Conservation (phyloP, 805 yeast species). For the Metschnikowia sp. region DNA sequence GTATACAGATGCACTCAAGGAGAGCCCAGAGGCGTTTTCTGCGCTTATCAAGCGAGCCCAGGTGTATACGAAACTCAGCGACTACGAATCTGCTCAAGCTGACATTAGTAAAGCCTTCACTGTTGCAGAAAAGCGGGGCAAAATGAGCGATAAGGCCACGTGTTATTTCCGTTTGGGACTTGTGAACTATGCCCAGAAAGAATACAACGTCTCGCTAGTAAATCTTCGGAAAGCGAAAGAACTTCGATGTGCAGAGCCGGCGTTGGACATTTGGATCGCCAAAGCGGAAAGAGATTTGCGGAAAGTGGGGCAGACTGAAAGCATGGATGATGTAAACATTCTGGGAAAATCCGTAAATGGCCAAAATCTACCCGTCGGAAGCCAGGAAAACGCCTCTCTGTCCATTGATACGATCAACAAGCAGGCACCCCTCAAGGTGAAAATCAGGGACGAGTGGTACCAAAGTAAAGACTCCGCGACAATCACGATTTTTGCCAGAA, state of each 20-base stretch:
- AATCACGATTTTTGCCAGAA: slow-evolving; percentile 68
- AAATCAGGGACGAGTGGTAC: slow-evolving; percentile 47
- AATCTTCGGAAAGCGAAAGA: slow-evolving; percentile 42
- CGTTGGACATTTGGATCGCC: slow-evolving; percentile 46
- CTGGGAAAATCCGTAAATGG: too few species aligned
- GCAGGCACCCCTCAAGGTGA: slow-evolving; percentile 37
- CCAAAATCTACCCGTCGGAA: not conserved
- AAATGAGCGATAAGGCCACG: slow-evolving; percentile 43
- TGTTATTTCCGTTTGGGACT: slow-evolving; percentile 50
- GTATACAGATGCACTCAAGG: slow-evolving; percentile 38
- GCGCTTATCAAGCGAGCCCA: slow-evolving; percentile 50
- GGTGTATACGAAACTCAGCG: slow-evolving; percentile 44
- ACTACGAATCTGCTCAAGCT: slow-evolving; percentile 46
- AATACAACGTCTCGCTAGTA: slow-evolving; percentile 37
- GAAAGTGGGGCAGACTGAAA: slow-evolving; percentile 12
- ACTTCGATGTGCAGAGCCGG: slow-evolving; percentile 42
- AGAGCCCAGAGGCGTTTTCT: slow-evolving; percentile 43
- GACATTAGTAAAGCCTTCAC: slow-evolving; percentile 45
- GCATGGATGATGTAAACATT: not conserved
- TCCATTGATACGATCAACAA: slow-evolving; percentile 32
- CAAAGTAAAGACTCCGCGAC: slow-evolving; percentile 59
- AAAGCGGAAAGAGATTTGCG: slow-evolving; percentile 34
- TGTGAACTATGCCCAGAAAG: slow-evolving; percentile 41
- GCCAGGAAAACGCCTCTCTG: slow-evolving; percentile 16
- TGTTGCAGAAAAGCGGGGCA: slow-evolving; percentile 46